These are phyloP conservation scores for Solioccasus polychromus DNA, from an alignment of 768 basidiomycete genomes.

Conservation along the genomic window DNA sequence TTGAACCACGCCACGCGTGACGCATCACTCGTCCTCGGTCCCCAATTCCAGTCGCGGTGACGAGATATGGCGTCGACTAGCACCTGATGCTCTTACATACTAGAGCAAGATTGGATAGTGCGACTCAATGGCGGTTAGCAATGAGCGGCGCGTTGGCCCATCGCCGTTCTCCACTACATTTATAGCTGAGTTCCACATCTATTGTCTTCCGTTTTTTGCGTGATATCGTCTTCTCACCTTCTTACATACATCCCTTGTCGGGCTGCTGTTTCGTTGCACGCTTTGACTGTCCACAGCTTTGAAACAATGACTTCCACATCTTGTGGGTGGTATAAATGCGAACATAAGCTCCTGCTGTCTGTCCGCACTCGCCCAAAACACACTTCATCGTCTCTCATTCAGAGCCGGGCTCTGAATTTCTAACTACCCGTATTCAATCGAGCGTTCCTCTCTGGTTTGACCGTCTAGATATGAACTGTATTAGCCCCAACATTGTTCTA, in stretches of 20 bases:
- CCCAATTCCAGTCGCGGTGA: background rate
- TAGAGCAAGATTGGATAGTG: background rate
- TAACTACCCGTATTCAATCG: background rate
- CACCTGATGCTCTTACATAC: background rate
- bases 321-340: conserved; percentile 10
- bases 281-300: conserved; percentile 8
- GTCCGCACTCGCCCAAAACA: background rate
- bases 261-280: background rate
- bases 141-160: background rate
- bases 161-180: background rate
- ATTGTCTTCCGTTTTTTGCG: conserved; percentile 9
- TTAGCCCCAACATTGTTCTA: background rate
- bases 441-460: background rate
- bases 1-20: conserved; percentile 3
- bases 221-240: background rate
- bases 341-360: background rate
- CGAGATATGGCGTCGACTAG: background rate
- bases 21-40: background rate
- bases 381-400: background rate
- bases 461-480: background rate
- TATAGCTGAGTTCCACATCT: conserved; percentile 4
- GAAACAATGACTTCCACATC: background rate
- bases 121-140: background rate
- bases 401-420: conserved; percentile 3
- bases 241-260: background rate